Evolutionary conservation across 495 filamentous ascomycete genomes (phyloP).

Genomic region (Penicillium paradoxum): DNA sequence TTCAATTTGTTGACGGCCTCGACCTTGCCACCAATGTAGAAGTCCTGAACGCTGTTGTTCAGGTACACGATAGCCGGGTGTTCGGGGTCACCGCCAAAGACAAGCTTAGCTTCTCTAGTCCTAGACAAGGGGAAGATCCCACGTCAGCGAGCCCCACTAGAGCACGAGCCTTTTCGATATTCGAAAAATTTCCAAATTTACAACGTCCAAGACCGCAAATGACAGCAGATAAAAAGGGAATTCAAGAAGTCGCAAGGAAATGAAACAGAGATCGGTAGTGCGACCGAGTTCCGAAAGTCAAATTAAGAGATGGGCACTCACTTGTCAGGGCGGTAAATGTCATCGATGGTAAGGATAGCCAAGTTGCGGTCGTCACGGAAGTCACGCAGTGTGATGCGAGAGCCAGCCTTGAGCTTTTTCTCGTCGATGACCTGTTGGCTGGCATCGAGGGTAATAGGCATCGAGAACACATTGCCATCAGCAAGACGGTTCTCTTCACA

Average conservation of each 20-base stretch:
- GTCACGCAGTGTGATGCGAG: slow-evolving; percentile 82
- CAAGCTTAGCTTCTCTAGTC: slow-evolving; percentile 80
- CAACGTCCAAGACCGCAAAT: neutral
- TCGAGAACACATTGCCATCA: slow-evolving; percentile 89
- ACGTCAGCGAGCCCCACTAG: slow-evolving; percentile 31
- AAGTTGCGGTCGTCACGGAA: slow-evolving; percentile 94
- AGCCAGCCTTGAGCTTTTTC: slow-evolving; percentile 67
- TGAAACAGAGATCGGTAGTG: slow-evolving; percentile 8
- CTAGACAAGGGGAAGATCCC: slow-evolving; percentile 47
- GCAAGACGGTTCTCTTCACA: slow-evolving; percentile 79
- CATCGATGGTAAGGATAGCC: slow-evolving; percentile 91
- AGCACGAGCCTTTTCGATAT: slow-evolving; percentile 12
- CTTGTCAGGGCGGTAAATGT: slow-evolving; percentile 97
- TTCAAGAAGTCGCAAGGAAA: slow-evolving; percentile 2
- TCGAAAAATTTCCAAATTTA: slow-evolving; percentile 5
- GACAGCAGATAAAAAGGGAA: neutral
- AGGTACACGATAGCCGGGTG: slow-evolving; percentile 93
- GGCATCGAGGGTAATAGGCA: slow-evolving; percentile 92
- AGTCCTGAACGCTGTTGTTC: slow-evolving; percentile 71
- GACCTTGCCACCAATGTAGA: slow-evolving; percentile 91
- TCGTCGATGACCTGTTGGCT: slow-evolving; percentile 66
- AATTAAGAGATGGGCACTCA: slow-evolving; percentile 41
- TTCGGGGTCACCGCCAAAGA: slow-evolving; percentile 90
- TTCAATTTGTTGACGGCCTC: slow-evolving; percentile 90
- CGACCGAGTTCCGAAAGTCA: slow-evolving; percentile 1